Percentiles rank a stretch among this genome's conserved stretches.
Evolutionary conservation across 2,329 filamentous ascomycete genomes (phyloP).

Genomic region (Fusarium sacchari): DNA sequence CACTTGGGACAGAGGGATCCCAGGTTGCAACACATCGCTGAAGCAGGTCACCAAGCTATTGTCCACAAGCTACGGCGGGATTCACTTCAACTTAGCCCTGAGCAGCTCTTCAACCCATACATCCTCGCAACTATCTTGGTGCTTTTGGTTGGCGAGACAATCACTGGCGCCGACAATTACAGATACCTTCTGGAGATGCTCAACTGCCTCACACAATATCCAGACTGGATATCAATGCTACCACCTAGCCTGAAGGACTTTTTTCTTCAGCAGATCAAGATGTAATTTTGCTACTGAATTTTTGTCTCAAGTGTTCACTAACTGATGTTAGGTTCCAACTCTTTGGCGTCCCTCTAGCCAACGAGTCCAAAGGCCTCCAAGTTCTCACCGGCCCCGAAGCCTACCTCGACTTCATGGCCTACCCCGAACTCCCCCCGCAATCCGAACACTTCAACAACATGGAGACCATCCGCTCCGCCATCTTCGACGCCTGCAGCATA

Average conservation of each 20-base stretch:
- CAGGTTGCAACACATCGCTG: conserved; percentile 45
- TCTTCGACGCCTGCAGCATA: conserved; percentile 41
- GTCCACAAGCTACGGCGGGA: conserved; percentile 49
- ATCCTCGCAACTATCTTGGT: conserved; percentile 52
- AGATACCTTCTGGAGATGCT: conserved; percentile 51
- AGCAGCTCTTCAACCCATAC: conserved; percentile 49
- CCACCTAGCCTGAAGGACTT: conserved; percentile 37
- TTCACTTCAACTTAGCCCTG: conserved; percentile 41
- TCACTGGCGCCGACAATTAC: conserved; percentile 53
- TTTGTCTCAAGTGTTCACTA: background rate
- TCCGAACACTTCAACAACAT: conserved; percentile 36
- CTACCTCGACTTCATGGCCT: conserved; percentile 45
- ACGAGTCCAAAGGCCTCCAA: conserved; percentile 42
- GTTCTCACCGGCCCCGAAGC: conserved; percentile 33
- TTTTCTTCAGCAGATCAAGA: conserved; percentile 47
- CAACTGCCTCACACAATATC: conserved; percentile 42
- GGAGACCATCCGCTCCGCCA: conserved; percentile 37
- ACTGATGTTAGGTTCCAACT: conserved; percentile 42
- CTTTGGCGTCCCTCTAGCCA: conserved; percentile 44
- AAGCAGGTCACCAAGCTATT: conserved; percentile 49
- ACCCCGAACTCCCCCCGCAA: conserved; percentile 28
- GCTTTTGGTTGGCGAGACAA: conserved; percentile 53
- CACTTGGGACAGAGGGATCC: conserved; percentile 49
- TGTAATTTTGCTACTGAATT: conserved; percentile 21
- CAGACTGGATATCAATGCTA: conserved; percentile 32